Percentiles rank a stretch among this genome's conserved stretches.
phyloP scores from a whole-genome alignment of 139 green algal species.

The Closterium sp. region DNA sequence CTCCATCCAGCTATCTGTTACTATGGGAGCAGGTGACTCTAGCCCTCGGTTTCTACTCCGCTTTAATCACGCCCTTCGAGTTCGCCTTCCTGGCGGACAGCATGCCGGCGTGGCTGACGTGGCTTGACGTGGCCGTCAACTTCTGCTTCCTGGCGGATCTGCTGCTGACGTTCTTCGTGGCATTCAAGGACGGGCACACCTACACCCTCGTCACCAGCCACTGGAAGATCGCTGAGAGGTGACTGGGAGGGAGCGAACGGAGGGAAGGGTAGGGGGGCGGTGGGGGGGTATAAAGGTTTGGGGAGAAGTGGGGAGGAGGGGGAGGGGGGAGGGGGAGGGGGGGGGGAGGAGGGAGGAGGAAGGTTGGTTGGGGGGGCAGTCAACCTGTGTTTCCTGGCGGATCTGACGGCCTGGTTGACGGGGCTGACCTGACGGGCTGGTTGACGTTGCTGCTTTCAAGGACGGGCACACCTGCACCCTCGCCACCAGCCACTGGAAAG shows the following conservation, averaged over 20 bases:
- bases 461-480: conserved; percentile 13
- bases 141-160: conserved; percentile 35
- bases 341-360: too few species aligned
- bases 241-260: neutral
- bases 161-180: conserved; percentile 29
- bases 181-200: conserved; percentile 28
- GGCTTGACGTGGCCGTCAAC: conserved; percentile 30
- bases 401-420: too few species aligned
- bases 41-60: conserved; percentile 1
- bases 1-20: conserved; percentile 11
- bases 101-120: neutral
- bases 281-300: too few species aligned
- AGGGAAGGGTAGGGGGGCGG: too few species aligned
- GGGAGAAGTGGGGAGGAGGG: too few species aligned
- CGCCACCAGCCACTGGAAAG: conserved; percentile 5
- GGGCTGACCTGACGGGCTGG: too few species aligned
- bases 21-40: conserved; percentile 31
- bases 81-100: conserved; percentile 27
- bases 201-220: conserved; percentile 20
- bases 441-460: neutral
- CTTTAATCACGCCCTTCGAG: conserved; percentile 31
- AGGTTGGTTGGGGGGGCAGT: too few species aligned
- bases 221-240: conserved; percentile 28
- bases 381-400: too few species aligned
- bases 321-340: too few species aligned